Conservation (phyloP, 228 moss, liverwort and hornwort genomes). For the Sphagnum fallax region DNA sequence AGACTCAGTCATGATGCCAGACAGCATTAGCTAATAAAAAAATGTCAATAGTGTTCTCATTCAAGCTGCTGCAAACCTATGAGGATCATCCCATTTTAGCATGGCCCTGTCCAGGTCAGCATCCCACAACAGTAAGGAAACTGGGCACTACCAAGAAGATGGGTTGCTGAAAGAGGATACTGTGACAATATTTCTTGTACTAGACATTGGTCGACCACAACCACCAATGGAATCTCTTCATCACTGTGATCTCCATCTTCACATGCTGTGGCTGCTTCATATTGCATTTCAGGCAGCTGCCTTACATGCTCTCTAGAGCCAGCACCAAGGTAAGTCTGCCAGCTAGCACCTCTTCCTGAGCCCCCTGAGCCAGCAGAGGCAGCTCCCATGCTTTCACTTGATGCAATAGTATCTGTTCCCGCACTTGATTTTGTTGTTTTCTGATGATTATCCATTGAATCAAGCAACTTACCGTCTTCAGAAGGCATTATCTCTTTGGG, state of each 20-base stretch:
- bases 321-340: slow-evolving; percentile 52
- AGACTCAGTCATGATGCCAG: too few relatives aligned
- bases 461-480: not conserved
- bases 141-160: too few relatives aligned
- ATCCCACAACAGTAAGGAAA: too few relatives aligned
- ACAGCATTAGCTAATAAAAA: too few relatives aligned
- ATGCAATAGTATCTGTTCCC: not conserved
- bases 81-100: not conserved
- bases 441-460: not conserved
- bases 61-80: not conserved
- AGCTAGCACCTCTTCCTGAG: slow-evolving; percentile 34
- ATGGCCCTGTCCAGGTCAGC: too few relatives aligned
- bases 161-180: slow-evolving; percentile 45
- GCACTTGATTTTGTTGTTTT: not conserved
- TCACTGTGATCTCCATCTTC: slow-evolving; percentile 42
- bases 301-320: slow-evolving; percentile 21
- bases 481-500: not conserved
- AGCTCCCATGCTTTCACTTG: not conserved
- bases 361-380: slow-evolving; percentile 7
- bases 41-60: too few relatives aligned
- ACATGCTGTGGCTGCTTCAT: slow-evolving; percentile 4
- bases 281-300: slow-evolving; percentile 8
- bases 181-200: slow-evolving; percentile 82
- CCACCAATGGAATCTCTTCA: slow-evolving; percentile 76
- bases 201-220: slow-evolving; percentile 80